These are phyloP conservation scores for Apophysomyces trapeziformis DNA, from an alignment of 371 early-diverging fungal species.

Conservation along the genomic window DNA sequence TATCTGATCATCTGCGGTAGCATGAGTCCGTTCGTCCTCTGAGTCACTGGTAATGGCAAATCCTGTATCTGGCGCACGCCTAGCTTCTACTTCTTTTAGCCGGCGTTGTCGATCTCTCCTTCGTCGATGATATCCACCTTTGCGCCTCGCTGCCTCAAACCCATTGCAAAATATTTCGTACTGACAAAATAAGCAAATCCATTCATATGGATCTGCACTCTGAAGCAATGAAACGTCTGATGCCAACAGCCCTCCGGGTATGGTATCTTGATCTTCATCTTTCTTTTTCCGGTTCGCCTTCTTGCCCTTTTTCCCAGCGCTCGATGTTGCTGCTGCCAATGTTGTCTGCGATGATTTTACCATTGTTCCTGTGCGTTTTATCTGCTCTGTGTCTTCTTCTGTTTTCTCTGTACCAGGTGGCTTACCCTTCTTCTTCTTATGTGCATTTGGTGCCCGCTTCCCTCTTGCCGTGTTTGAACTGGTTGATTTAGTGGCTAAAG, in stretches of 20 bases:
- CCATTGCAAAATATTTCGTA: constrained; percentile 23
- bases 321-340: neutral
- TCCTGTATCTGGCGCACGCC: constrained; percentile 21
- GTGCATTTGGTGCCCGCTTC: constrained; percentile 7
- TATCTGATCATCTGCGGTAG: neutral
- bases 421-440: constrained; percentile 9
- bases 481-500: neutral
- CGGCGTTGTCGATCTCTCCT: constrained; percentile 32
- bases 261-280: neutral
- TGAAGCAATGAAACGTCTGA: constrained; percentile 18
- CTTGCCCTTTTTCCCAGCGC: constrained; percentile 13
- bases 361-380: neutral
- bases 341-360: neutral
- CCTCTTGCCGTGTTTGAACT: constrained; percentile 1
- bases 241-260: neutral
- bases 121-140: constrained; percentile 37
- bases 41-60: constrained; percentile 16
- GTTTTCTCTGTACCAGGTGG: neutral
- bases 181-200: constrained; percentile 25
- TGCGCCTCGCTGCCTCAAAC: constrained; percentile 12
- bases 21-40: constrained; percentile 15
- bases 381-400: constrained; percentile 1
- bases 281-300: constrained; percentile 13
- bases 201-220: constrained; percentile 20
- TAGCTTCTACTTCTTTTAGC: constrained; percentile 30